Evolutionary conservation across 352 stramenopile genomes (phyloP), one percentile per base, ranked within the genome.

Genomic region (Globisporangium recalcitrans): DNA sequence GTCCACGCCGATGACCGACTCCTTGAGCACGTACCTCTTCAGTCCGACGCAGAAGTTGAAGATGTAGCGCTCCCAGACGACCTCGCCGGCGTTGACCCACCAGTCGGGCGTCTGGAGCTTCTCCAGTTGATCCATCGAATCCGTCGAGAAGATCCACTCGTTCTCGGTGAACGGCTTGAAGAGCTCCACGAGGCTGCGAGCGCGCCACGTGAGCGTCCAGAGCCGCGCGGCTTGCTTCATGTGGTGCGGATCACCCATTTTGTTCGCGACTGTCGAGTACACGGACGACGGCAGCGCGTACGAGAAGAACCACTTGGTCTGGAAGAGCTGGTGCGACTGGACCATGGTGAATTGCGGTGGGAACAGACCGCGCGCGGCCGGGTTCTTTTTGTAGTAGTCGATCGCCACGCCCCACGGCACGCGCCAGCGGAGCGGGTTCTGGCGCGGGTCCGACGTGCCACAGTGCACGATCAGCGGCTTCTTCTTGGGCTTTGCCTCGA

Each of bases 91-190:
- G 29, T 49, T 78, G 14, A 91, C 68, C 78, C 80, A 92, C 59
- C 82, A 89, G 29, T 75, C 62, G 29, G 68, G 52, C 3, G 67
- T 71, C 26, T 71, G 68, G 40, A 65, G 78, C 2, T 63, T 52
- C 16, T 59, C 56, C 1, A 91, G 60, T 1, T 58, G 60, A 6
- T 66, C 64, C 47, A 87, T 70, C 21, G 76, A 75, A 38, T 91
- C 80, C 3, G 78, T 75, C 24, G 58, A 62, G 47, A 93, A 96
- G 48, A 91, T 78, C 82, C 85, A 96, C 58, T 96, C 78, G 67
- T 89, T 93, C 60, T 92, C 75, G 3, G 87, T 96, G 31, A 96
- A 96, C 0, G 85, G 84, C 71, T 93, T 91, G 64, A 95, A 96
- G 3, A 92, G 55, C 58, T 90, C 82, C 14, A 93, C 82, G 4